These are phyloP conservation scores for Phylloporus sp. DNA, from an alignment of 768 basidiomycete species.

Conservation along the genomic window DNA sequence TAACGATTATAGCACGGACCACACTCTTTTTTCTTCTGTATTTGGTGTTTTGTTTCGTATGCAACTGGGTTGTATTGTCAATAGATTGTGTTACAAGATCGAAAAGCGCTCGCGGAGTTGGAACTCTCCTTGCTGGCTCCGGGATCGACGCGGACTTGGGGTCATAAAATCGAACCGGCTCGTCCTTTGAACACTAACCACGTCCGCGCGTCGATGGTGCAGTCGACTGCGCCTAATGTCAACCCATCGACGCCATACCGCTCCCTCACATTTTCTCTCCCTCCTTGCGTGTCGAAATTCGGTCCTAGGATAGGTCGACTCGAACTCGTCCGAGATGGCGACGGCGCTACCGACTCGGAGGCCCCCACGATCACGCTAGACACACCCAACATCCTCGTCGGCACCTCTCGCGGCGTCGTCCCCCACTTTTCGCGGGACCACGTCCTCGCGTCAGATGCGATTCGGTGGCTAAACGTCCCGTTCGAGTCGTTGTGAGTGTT, in stretches of 20 bases:
- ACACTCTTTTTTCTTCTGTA: too few relatives aligned
- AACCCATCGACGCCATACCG: background rate
- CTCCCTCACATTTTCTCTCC: slow-evolving; percentile 18
- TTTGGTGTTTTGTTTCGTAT: too few relatives aligned
- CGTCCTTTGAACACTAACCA: too few relatives aligned
- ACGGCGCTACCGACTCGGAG: background rate
- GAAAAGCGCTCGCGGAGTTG: slow-evolving; percentile 14
- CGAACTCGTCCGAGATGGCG: slow-evolving; percentile 11
- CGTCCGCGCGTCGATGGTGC: slow-evolving; percentile 8
- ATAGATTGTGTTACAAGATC: background rate
- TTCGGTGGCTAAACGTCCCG: slow-evolving; percentile 63
- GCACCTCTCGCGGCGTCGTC: slow-evolving; percentile 68
- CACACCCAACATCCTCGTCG: slow-evolving; percentile 59
- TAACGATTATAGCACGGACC: background rate
- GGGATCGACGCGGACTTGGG: slow-evolving; percentile 9
- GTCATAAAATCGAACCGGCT: background rate
- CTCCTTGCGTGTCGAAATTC: slow-evolving; percentile 11
- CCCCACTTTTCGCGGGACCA: slow-evolving; percentile 72
- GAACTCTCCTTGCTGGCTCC: background rate
- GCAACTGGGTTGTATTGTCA: slow-evolving; percentile 2
- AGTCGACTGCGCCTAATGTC: background rate
- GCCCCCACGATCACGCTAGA: slow-evolving; percentile 34
- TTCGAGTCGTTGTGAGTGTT: slow-evolving; percentile 77
- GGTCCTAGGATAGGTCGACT: slow-evolving; percentile 25
- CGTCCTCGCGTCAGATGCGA: slow-evolving; percentile 38